A percentile compares a stretch with the other conserved stretches of the same genome.
phyloP scores from a whole-genome alignment of 2,329 filamentous ascomycete species.

The Fusarium sacchari region DNA sequence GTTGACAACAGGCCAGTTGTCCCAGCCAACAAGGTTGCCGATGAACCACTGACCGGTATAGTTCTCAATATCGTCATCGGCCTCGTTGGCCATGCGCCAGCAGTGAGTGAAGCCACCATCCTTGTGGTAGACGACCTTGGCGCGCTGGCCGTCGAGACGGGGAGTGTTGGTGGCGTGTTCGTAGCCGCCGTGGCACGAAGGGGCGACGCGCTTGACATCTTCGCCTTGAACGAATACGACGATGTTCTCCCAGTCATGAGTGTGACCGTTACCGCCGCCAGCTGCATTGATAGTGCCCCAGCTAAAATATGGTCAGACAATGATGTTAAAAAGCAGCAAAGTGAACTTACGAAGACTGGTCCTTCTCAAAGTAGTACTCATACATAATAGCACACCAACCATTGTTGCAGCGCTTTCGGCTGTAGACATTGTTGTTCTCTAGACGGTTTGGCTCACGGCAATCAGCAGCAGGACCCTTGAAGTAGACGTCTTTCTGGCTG shows the following conservation, averaged over 20 bases:
- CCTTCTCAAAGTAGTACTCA: conserved; percentile 27
- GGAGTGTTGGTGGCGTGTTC: conserved; percentile 1
- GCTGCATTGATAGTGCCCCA: conserved; percentile 14
- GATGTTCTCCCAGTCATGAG: conserved; percentile 29
- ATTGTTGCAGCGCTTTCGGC: conserved; percentile 47
- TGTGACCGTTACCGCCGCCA: conserved; percentile 3
- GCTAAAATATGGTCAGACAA: not conserved
- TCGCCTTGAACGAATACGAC: conserved; percentile 24
- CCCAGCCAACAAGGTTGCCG: conserved; percentile 37
- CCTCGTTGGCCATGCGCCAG: conserved; percentile 47
- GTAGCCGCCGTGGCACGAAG: conserved; percentile 20
- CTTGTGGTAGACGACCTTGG: conserved; percentile 54
- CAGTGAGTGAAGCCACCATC: conserved; percentile 48
- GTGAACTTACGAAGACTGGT: conserved; percentile 6
- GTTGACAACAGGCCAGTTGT: conserved; percentile 38
- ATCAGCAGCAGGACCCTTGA: conserved; percentile 15
- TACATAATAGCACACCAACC: conserved; percentile 49
- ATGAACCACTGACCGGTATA: conserved; percentile 49
- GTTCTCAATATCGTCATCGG: conserved; percentile 47
- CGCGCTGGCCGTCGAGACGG: conserved; percentile 36
- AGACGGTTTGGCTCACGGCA: conserved; percentile 43
- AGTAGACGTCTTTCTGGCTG: not conserved
- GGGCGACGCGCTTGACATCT: conserved; percentile 22
- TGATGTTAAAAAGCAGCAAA: fast-evolving
- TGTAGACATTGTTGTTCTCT: conserved; percentile 46